Evolutionary conservation across 164 flowering plant species (phyloP), one percentile per base, ranked within the genome.

Genomic region (Vitis riparia): DNA sequence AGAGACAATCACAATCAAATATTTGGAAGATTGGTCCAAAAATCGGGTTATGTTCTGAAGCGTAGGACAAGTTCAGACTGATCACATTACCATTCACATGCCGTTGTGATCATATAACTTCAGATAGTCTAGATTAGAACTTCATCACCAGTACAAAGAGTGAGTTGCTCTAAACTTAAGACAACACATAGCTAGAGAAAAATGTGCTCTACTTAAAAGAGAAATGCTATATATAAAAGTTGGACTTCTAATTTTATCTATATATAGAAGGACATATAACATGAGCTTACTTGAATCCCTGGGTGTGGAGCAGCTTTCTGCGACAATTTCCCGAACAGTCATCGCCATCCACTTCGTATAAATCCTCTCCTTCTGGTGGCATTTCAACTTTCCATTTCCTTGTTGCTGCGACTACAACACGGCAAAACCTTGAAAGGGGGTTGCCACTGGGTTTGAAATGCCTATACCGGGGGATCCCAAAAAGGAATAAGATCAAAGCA

Each of bases 401-500:
- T 0, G 72, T 9, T 0, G 93, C 85, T n/a, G 87, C 88, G 19
- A 84, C 78, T 9, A 84, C 29, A 9, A 89, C 93, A 55, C 86
- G 89, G 68, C 71, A 77, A 68, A 87, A 79, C 30, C 93, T 77
- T 0, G 87, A 79, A 11, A 88, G 74, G 12, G 95, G 95, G 51
- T 88, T 90, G 30, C 91, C 92, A 23, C 68, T 70, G 1, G 92
- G 88, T 3, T 14, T 71, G 78, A 87, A 80, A 55, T 89, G 87
- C 19, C 93, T 71, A 67, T 87, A 89, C 57, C 83, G 70, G 2
- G 90, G 84, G 2, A 86, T 84, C 11, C 88, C 91, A 4, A 65
- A 13, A 8, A 89, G 80, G 63, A 89, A 89, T 71, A 86, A 61
- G 51, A 78, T 66, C 71, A 89, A 51, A 1, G 86, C 91, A 17